Evolutionary conservation across 1,284 basidiomycete species (phyloP), one percentile per base, ranked within the genome.

Genomic region (Trichosporon asahii): DNA sequence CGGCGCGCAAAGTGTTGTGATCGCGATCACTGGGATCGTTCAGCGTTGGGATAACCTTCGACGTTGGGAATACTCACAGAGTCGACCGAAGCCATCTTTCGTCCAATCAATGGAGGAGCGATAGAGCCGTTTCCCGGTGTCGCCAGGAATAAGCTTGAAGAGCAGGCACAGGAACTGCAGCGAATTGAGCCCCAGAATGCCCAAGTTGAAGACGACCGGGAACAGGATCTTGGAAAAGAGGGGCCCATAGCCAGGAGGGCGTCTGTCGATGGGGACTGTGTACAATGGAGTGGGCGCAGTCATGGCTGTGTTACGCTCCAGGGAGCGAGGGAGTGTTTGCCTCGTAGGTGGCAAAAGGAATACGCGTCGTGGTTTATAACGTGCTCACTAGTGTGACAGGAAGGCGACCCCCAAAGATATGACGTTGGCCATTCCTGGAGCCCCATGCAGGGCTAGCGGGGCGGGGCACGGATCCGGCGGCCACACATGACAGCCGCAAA

Each of bases 1-100:
- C 0, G 93, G 93, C 0, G 90, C 91, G 75, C 94, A 95, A 85
- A 95, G 84, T 68, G 94, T 91, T 89, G 82, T 75, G 66, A 80
- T 76, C 3, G 74, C 71, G 61, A 82, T 80, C 12, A 83, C 79
- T 81, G 69, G n/a, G 29, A 2, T 49, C 21, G 70, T 66, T 44
- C 63, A 66, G 64, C n/a, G 25, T 21, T 23, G 8, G 15, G 40
- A n/a, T 3, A 25, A 12, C 9, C 23, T 29, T 29, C 15, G 11
- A 8, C 37, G 3, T 18, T 3, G 18, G n/a, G 18, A 0, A 4
- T 7, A 87, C 89, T 78, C 78, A 93, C 94, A 81, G 29, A 94
- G 85, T 73, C 86, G 85, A 9, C 89, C 91, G 82, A 94, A 94
- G 15, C 90, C 87, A 37, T 91, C 91, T 83, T 95, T 95, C 66